Evolutionary conservation across 2,329 filamentous ascomycete genomes (phyloP).

Genomic region (Orbilia oligospora): DNA sequence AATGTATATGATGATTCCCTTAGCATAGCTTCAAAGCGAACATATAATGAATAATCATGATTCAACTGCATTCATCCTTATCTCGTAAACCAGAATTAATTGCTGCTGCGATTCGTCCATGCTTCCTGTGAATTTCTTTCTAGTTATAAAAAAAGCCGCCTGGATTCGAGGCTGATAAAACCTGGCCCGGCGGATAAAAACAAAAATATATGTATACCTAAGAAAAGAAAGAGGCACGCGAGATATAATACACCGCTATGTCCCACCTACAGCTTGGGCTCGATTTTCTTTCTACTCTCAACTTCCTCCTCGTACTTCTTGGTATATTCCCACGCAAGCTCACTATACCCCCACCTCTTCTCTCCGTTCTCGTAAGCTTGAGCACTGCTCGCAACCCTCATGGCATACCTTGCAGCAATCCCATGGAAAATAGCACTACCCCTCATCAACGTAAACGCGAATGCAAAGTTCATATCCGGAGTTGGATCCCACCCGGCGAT

Average conservation of each 20-base stretch:
- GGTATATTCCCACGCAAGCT: conserved; percentile 82
- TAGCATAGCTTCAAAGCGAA: conserved; percentile 10
- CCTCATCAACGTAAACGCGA: conserved; percentile 56
- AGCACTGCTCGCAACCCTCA: conserved; percentile 88
- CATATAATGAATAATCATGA: conserved; percentile 26
- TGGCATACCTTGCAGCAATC: conserved; percentile 88
- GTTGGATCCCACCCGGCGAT: conserved; percentile 79
- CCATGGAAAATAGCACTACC: conserved; percentile 78
- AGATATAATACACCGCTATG: conserved; percentile 50
- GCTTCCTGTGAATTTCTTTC: neutral
- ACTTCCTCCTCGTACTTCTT: conserved; percentile 68
- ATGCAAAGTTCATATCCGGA: conserved; percentile 70
- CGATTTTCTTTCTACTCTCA: conserved; percentile 66
- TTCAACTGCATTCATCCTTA: neutral
- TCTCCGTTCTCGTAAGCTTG: conserved; percentile 80
- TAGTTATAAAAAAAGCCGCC: too few relatives aligned
- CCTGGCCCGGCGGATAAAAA: neutral
- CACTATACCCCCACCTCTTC: conserved; percentile 79
- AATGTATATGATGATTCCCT: conserved; percentile 28
- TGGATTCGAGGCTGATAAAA: too few relatives aligned
- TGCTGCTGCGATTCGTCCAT: too few relatives aligned
- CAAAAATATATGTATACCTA: neutral
- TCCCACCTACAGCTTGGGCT: conserved; percentile 68
- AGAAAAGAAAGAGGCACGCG: neutral
- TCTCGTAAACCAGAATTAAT: too few relatives aligned